Conservation (phyloP, 768 basidiomycete genomes). For the Tricholoma bakamatsutake region DNA sequence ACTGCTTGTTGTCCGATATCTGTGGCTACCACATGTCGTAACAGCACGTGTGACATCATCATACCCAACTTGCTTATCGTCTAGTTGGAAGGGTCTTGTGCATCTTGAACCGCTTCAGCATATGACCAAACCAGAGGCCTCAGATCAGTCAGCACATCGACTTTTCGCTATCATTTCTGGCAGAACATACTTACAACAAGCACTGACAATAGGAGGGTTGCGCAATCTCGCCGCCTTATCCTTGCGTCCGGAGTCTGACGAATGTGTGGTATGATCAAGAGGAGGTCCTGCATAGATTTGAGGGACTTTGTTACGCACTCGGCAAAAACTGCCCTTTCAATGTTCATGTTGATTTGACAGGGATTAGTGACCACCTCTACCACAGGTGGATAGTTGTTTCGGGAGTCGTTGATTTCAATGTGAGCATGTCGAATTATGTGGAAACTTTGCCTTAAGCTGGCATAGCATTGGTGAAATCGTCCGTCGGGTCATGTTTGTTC, state of each 20-base stretch:
- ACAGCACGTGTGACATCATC: not conserved
- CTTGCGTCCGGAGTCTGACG: not conserved
- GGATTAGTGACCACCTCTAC: not conserved
- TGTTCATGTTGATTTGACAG: not conserved
- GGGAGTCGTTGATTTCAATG: not conserved
- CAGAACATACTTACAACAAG: not conserved
- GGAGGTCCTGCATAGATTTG: not conserved
- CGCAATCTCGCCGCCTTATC: not conserved
- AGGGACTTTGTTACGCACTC: not conserved
- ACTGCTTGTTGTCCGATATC: not conserved
- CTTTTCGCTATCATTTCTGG: not conserved
- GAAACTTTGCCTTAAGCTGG: slow-evolving; percentile 3
- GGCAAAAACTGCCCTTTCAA: not conserved
- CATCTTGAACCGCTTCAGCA: not conserved
- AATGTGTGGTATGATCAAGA: too few species aligned
- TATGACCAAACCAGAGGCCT: not conserved
- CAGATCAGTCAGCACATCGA: not conserved
- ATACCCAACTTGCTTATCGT: not conserved
- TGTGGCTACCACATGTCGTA: not conserved
- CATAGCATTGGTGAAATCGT: slow-evolving; percentile 7
- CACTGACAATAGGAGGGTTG: not conserved
- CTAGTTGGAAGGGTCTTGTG: not conserved
- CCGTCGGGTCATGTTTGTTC: not conserved
- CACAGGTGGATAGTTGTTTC: not conserved
- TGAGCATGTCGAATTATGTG: not conserved